phyloP scores from a whole-genome alignment of 495 filamentous ascomycete genomes.

The Xylaria scruposa region DNA sequence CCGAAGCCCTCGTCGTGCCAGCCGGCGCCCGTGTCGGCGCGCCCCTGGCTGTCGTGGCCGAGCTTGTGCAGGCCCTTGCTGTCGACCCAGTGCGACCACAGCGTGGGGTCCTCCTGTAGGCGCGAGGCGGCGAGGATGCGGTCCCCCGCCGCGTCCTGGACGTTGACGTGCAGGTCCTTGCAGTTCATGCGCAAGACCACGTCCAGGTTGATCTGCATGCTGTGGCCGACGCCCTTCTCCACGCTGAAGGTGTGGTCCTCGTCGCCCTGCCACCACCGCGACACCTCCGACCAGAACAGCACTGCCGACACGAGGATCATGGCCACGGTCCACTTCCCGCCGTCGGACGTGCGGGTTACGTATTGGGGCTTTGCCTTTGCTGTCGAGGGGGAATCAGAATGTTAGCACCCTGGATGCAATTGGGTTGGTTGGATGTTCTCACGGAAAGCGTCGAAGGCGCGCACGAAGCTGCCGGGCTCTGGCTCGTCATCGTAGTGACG shows the following conservation, averaged over 20 bases:
- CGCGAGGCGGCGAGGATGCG: conserved; percentile 81
- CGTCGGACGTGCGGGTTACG: conserved; percentile 76
- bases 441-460: conserved; percentile 98
- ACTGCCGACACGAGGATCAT: conserved; percentile 74
- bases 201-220: conserved; percentile 94
- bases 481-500: conserved; percentile 77
- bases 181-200: conserved; percentile 92
- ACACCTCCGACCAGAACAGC: conserved; percentile 77
- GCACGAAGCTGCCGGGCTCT: conserved; percentile 69
- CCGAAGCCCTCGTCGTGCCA: conserved; percentile 65
- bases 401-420: conserved; percentile 39
- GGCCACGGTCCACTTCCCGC: conserved; percentile 90
- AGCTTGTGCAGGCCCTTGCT: conserved; percentile 70
- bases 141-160: conserved; percentile 94
- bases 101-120: conserved; percentile 77
- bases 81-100: conserved; percentile 83
- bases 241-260: conserved; percentile 91
- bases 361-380: conserved; percentile 97
- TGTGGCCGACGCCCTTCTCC: conserved; percentile 87
- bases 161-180: conserved; percentile 88
- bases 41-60: conserved; percentile 56
- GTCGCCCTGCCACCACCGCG: conserved; percentile 80
- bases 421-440: conserved; percentile 28
- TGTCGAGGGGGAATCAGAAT: conserved; percentile 42
- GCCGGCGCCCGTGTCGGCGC: conserved; percentile 58